phyloP scores from a whole-genome alignment of 192 early-diverging fungal species.

The Diversispora epigaea region DNA sequence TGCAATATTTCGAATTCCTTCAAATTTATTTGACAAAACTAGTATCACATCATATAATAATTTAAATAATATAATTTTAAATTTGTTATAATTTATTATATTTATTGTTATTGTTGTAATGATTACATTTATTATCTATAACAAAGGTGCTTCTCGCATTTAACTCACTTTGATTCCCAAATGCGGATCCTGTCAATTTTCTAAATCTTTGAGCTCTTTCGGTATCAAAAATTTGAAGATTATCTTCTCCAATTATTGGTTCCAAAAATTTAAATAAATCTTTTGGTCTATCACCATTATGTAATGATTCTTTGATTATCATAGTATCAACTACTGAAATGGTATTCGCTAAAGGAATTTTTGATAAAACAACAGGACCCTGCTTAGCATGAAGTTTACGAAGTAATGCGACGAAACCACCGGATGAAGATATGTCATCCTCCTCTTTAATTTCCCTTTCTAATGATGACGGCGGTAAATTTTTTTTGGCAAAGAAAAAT shows the following conservation, averaged over 20 bases:
- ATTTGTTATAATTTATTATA: not conserved
- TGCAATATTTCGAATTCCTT: not conserved
- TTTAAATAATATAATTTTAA: not conserved
- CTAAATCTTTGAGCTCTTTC: not conserved
- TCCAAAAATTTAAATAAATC: slow-evolving; percentile 11
- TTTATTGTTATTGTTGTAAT: too few relatives aligned
- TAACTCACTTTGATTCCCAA: slow-evolving; percentile 10
- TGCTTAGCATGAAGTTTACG: slow-evolving; percentile 3
- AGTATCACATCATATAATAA: not conserved
- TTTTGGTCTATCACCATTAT: slow-evolving; percentile 1
- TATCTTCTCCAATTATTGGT: slow-evolving; percentile 2
- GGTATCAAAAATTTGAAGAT: slow-evolving; percentile 10
- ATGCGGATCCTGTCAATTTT: not conserved
- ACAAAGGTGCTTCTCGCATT: not conserved
- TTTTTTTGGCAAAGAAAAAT: too few relatives aligned
- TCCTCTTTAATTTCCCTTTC: not conserved
- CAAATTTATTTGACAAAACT: slow-evolving; percentile 10
- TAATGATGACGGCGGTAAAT: too few relatives aligned
- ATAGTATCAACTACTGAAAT: not conserved
- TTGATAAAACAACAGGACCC: not conserved
- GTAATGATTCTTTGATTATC: slow-evolving; percentile 1
- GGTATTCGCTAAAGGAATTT: slow-evolving; percentile 1
- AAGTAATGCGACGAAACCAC: slow-evolving; percentile 20
- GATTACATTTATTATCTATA: too few relatives aligned
- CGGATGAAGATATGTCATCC: not conserved